Conservation (phyloP, 345 rosid genomes). For the Hibiscus mutabilis region DNA sequence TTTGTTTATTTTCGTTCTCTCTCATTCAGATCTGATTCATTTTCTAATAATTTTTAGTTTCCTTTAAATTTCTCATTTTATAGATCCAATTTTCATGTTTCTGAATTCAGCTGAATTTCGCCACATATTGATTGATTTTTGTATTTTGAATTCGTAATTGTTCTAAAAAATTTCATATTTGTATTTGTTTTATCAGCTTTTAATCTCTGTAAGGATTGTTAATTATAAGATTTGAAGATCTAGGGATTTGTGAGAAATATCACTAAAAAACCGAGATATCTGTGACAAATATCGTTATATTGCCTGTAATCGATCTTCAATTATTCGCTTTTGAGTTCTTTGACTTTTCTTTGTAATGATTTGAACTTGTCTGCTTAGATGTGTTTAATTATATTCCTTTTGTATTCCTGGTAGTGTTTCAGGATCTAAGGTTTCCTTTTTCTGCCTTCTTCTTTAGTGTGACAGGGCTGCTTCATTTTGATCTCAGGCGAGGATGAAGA, state of each 20-base stretch:
- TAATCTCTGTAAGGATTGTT: not conserved
- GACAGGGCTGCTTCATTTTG: constrained; percentile 15
- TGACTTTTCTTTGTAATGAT: not conserved
- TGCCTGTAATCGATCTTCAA: not conserved
- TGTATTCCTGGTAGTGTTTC: not conserved
- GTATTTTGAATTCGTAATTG: not conserved
- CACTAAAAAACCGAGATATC: not conserved
- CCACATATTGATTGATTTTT: not conserved
- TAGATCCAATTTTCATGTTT: constrained; percentile 16
- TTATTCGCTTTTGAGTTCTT: not conserved
- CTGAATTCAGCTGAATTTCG: constrained; percentile 9
- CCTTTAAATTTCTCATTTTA: not conserved
- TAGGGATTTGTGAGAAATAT: not conserved
- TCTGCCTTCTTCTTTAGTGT: not conserved
- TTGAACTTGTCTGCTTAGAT: not conserved
- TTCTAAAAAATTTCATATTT: not conserved
- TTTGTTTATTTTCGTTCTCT: constrained; percentile 6
- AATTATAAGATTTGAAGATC: not conserved
- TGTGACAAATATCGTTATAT: not conserved
- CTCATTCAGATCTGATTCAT: constrained; percentile 16
- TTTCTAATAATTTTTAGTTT: not conserved
- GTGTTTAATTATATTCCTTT: not conserved
- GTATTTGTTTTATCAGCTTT: not conserved
- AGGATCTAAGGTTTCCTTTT: constrained; percentile 3
- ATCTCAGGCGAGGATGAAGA: constrained; percentile 56